Percentiles rank a stretch among this genome's conserved stretches.
phyloP scores from a whole-genome alignment of 768 basidiomycete genomes.

The Leccinum truebloodii region DNA sequence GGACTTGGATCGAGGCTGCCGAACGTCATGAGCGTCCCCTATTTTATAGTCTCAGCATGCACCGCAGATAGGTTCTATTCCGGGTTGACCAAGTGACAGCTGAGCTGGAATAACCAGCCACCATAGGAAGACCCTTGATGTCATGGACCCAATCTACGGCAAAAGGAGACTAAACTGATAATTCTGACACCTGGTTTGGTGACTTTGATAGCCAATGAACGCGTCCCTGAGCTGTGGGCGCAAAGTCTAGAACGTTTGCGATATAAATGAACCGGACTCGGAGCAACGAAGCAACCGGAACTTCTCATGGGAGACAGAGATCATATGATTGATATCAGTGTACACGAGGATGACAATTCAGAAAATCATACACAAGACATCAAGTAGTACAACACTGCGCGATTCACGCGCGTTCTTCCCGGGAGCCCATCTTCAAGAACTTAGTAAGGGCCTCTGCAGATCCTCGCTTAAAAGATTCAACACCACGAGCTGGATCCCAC shows the following conservation, averaged over 20 bases:
- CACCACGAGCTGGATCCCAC: slow-evolving; percentile 84
- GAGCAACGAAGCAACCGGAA: not conserved
- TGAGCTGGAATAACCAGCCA: slow-evolving; percentile 10
- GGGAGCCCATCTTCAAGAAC: slow-evolving; percentile 78
- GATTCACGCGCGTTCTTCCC: slow-evolving; percentile 49
- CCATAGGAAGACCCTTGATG: not conserved
- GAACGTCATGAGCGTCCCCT: slow-evolving; percentile 9
- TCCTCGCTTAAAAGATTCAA: slow-evolving; percentile 83
- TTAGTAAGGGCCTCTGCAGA: slow-evolving; percentile 86
- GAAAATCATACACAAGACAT: not conserved
- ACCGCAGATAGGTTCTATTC: slow-evolving; percentile 22
- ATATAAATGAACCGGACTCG: not conserved
- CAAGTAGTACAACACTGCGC: not conserved
- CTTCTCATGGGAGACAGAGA: not conserved
- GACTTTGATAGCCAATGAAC: not conserved
- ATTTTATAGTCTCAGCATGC: slow-evolving; percentile 19
- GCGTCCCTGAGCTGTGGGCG: not conserved
- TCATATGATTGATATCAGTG: slow-evolving; percentile 7
- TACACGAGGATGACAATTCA: slow-evolving; percentile 1
- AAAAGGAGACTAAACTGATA: not conserved
- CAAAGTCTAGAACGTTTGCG: not conserved
- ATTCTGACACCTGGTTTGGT: not conserved
- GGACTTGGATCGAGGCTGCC: slow-evolving; percentile 5
- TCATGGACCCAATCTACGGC: not conserved
- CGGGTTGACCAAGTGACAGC: slow-evolving; percentile 22